These are phyloP conservation scores for Balakata baccata DNA, from an alignment of 345 rosid genomes.

Conservation along the genomic window DNA sequence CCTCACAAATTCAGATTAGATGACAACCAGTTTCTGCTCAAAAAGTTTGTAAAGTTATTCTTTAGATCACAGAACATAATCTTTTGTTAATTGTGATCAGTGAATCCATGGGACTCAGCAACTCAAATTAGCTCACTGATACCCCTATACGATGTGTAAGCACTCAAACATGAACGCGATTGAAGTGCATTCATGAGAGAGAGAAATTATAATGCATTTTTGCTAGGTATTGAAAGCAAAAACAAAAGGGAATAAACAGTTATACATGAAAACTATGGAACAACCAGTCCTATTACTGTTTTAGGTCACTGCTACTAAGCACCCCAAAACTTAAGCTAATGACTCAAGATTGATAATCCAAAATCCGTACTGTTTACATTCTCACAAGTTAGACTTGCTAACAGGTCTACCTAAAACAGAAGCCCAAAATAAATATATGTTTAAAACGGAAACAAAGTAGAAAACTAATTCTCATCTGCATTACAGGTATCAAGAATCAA, in stretches of 20 bases:
- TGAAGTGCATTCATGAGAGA: too few relatives aligned
- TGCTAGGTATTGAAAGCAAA: too few relatives aligned
- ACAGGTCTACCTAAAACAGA: neutral
- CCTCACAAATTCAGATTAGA: neutral
- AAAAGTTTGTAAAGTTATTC: neutral
- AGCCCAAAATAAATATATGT: neutral
- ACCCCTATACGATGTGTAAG: too few relatives aligned
- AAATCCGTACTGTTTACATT: neutral
- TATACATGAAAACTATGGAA: neutral
- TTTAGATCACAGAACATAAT: neutral
- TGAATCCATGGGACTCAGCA: too few relatives aligned
- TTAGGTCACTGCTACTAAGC: too few relatives aligned
- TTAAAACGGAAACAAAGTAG: neutral
- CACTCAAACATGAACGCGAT: too few relatives aligned
- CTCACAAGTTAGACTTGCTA: neutral
- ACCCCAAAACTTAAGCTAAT: neutral
- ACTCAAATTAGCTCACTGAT: too few relatives aligned
- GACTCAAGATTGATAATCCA: neutral
- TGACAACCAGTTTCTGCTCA: constrained; percentile 1
- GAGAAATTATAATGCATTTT: too few relatives aligned
- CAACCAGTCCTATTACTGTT: neutral
- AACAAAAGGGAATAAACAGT: neutral
- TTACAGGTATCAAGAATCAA: neutral
- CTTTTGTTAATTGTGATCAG: neutral
- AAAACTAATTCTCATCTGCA: neutral